Conservation (phyloP, 148 eudicot species). For the Silene conica region DNA sequence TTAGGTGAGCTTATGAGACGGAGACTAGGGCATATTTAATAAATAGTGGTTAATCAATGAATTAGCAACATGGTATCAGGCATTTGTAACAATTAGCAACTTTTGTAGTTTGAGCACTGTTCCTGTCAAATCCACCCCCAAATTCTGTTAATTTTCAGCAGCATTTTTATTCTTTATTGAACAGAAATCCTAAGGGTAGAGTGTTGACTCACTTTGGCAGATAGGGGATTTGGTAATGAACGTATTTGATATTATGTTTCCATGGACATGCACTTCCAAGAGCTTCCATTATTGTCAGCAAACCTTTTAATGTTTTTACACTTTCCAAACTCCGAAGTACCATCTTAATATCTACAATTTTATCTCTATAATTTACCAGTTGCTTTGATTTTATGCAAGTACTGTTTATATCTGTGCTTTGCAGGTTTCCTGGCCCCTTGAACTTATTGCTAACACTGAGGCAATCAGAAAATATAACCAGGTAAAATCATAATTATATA, state of each 20-base stretch:
- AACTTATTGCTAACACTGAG: constrained; percentile 81
- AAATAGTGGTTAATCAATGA: neutral
- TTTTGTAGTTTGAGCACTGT: neutral
- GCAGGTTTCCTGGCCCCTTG: constrained; percentile 96
- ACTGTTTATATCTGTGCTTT: constrained; percentile 18
- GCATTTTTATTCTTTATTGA: neutral
- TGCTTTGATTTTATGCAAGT: neutral
- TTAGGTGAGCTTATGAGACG: neutral
- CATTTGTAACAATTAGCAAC: neutral
- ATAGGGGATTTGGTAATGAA: neutral
- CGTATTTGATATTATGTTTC: neutral
- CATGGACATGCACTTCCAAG: neutral
- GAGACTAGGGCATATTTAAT: neutral
- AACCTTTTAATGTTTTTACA: neutral
- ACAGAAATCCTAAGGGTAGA: constrained; percentile 2
- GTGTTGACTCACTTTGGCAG: neutral
- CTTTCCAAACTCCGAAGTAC: neutral
- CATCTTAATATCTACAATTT: neutral
- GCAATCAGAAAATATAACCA: constrained; percentile 90
- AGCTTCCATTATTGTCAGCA: neutral
- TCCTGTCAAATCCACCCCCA: neutral
- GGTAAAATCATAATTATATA: constrained; percentile 36
- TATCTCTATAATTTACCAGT: neutral
- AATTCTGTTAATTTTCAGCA: neutral
- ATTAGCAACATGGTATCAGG: neutral